Conservation (phyloP, 164 flowering plant species). For the Vitis rupestris region DNA sequence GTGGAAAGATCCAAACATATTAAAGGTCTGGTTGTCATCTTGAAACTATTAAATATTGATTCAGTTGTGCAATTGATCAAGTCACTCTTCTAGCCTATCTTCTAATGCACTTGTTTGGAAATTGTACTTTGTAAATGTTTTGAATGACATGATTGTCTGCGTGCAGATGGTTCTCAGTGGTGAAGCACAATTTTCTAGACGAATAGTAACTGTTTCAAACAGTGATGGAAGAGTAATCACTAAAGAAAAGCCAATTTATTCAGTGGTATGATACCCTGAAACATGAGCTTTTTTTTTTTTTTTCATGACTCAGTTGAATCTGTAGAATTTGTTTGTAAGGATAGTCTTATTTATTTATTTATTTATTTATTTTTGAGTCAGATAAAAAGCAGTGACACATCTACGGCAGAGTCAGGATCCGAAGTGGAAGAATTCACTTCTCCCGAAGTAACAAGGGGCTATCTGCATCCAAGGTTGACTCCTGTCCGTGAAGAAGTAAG, state of each 20-base stretch:
- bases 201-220: conserved; percentile 20
- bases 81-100: not conserved
- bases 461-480: conserved; percentile 5
- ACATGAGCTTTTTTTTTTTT: too few species aligned
- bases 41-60: not conserved
- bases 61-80: not conserved
- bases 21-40: conserved; percentile 19
- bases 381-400: conserved; percentile 6
- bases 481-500: conserved; percentile 15
- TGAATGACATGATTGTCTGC: not conserved
- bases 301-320: too few species aligned
- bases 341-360: too few species aligned
- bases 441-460: conserved; percentile 5
- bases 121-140: not conserved
- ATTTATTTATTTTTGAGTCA: not conserved
- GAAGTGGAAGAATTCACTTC: conserved; percentile 12
- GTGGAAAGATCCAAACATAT: conserved; percentile 31
- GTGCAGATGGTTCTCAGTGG: conserved; percentile 33
- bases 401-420: conserved; percentile 13
- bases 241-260: conserved; percentile 17
- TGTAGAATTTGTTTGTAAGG: too few species aligned
- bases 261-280: conserved; percentile 15
- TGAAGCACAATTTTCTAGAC: conserved; percentile 24
- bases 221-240: conserved; percentile 20
- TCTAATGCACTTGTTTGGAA: not conserved